Base-by-base conservation (phyloP, 1,139 yeast genomes). In the Yamadazyma buinensis region DNA sequence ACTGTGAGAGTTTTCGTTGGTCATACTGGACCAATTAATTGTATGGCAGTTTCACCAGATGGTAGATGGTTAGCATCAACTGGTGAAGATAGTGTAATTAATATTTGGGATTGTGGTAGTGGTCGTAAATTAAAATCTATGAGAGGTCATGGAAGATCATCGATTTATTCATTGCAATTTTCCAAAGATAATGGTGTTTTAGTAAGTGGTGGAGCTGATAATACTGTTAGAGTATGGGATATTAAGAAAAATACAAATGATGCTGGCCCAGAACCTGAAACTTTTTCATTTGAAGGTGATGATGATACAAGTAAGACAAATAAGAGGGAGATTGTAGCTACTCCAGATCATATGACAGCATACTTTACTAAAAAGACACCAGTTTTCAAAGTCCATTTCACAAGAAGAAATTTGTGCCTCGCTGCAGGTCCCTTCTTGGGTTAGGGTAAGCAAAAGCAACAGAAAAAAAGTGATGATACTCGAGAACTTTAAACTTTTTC, bases 41-140 rank as follows among this genome's bases (percentile, higher is more conserved):
- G 88, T 28, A 69, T 87, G 49, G 88, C 95, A 0, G 95, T 87
- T 8, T 84, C 95, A 0, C 97, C 97, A 1, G 97, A 92, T 60
- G 99, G 99, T 2, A 73, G 97, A 51, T 86, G 96, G 95, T 66
- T 92, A 39, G 97, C 97, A 3, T 79, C 92, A 41, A 97, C 95
- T 9, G 95, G 96, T 32, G 97, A 90, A 55, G 98, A 90, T 56
- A 82, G 88, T 35, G 75, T 84, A 15, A 84, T 94, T 29, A 84
- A 84, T 53, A 72, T 94, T 29, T 94, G 97, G 96, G 98, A 94
- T 62, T 80, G 86, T 35, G 96, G 97, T 2, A 76, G 92, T 3
- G 98, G 97, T 12, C 73, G 95, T 44, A 68, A 90, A 36, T 67
- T 92, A 44, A 90, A 90, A 59, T 71, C 84, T 9, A 76, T 78